Evolutionary conservation across 768 basidiomycete species (phyloP).

Genomic region (Lentinula boryana): DNA sequence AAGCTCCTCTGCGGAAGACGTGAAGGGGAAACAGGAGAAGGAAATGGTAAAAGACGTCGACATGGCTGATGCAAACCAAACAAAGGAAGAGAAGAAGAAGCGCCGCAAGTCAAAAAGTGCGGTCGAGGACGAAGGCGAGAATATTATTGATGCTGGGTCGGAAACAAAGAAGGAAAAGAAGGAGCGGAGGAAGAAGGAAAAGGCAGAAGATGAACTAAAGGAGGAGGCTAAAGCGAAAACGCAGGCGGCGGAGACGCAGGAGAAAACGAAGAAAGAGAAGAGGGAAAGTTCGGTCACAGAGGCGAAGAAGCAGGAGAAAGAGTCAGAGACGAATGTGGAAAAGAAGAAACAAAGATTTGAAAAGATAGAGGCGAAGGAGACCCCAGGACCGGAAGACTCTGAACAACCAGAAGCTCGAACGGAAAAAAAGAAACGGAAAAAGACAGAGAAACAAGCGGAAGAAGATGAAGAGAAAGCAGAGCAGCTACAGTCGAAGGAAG

Average conservation of each 20-base stretch:
- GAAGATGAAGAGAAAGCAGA: constrained; percentile 9
- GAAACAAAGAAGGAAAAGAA: not conserved
- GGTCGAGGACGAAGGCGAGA: not conserved
- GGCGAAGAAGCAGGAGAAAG: not conserved
- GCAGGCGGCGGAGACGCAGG: not conserved
- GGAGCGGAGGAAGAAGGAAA: constrained; percentile 4
- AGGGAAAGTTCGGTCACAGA: not conserved
- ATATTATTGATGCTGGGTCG: not conserved
- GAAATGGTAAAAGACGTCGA: constrained; percentile 13
- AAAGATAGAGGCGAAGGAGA: constrained; percentile 11
- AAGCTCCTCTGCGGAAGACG: constrained; percentile 6
- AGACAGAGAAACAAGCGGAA: constrained; percentile 7
- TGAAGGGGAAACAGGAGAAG: constrained; percentile 15
- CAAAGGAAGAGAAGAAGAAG: constrained; percentile 6
- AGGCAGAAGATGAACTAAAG: constrained; percentile 10
- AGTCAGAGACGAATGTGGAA: constrained; percentile 1
- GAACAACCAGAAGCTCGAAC: not conserved
- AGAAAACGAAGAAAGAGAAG: constrained; percentile 14
- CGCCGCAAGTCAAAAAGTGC: constrained; percentile 8
- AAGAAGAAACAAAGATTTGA: constrained; percentile 8
- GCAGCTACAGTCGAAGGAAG: constrained; percentile 10
- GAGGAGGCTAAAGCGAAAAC: not conserved
- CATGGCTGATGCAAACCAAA: not conserved
- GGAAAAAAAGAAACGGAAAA: constrained; percentile 1
- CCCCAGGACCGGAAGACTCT: constrained; percentile 10